These are phyloP conservation scores for Trichomonascus vanleenenianus DNA, from an alignment of 805 yeast species.

Conservation along the genomic window DNA sequence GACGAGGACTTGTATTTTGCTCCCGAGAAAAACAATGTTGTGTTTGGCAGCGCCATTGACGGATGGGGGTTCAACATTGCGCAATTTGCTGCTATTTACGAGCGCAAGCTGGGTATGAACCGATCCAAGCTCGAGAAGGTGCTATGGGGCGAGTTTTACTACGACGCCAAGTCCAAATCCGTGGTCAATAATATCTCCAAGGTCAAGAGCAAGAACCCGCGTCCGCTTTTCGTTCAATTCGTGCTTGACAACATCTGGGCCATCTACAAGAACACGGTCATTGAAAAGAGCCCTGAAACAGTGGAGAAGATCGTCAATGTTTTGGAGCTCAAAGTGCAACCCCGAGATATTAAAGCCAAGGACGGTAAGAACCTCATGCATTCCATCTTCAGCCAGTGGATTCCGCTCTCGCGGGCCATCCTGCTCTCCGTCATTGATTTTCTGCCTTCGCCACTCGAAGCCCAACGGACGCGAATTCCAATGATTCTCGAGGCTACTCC, in stretches of 20 bases:
- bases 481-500: slow-evolving; percentile 56
- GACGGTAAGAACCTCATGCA: slow-evolving; percentile 59
- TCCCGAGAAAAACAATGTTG: slow-evolving; percentile 82
- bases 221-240: slow-evolving; percentile 81
- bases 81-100: slow-evolving; percentile 82
- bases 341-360: slow-evolving; percentile 72
- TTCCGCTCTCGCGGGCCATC: slow-evolving; percentile 84
- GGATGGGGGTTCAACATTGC: slow-evolving; percentile 96
- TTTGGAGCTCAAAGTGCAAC: slow-evolving; percentile 56
- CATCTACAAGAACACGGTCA: slow-evolving; percentile 63
- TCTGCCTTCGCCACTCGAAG: slow-evolving; percentile 71
- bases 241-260: slow-evolving; percentile 90
- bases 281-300: slow-evolving; percentile 59
- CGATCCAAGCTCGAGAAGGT: slow-evolving; percentile 71
- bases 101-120: slow-evolving; percentile 75
- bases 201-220: slow-evolving; percentile 51
- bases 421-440: slow-evolving; percentile 76
- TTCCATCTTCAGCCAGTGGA: slow-evolving; percentile 82
- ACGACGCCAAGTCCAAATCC: slow-evolving; percentile 85
- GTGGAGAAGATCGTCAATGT: slow-evolving; percentile 68
- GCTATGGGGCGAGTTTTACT: slow-evolving; percentile 91
- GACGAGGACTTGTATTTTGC: slow-evolving; percentile 80
- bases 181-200: slow-evolving; percentile 53
- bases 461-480: slow-evolving; percentile 69
- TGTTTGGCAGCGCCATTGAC: slow-evolving; percentile 86